Percentiles rank a stretch among this genome's conserved stretches.
Evolutionary conservation across 345 rosid genomes (phyloP).

Genomic region (Turritis glabra): DNA sequence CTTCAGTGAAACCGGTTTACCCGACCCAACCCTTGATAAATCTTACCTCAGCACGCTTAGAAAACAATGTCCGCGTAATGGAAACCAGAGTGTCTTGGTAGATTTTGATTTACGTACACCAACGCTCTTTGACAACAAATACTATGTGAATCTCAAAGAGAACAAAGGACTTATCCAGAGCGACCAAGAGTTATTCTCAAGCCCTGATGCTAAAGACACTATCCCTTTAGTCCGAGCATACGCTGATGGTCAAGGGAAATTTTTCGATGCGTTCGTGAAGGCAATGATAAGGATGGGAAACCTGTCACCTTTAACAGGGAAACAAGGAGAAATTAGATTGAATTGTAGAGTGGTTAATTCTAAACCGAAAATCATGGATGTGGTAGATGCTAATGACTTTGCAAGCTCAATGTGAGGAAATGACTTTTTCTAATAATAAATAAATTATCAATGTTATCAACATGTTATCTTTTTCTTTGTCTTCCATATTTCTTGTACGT

Average conservation of each 20-base stretch:
- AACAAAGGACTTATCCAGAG: conserved; percentile 55
- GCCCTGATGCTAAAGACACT: conserved; percentile 47
- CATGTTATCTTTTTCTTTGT: background rate
- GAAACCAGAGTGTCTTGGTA: conserved; percentile 46
- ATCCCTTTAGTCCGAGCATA: conserved; percentile 47
- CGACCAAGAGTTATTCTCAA: conserved; percentile 60
- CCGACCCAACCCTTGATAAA: conserved; percentile 52
- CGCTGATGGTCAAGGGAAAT: conserved; percentile 34
- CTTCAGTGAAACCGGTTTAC: conserved; percentile 43
- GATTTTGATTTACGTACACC: conserved; percentile 56
- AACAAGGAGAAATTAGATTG: conserved; percentile 55
- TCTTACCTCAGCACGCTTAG: conserved; percentile 44
- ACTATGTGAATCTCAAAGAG: conserved; percentile 54
- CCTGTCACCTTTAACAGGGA: conserved; percentile 53
- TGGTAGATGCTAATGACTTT: conserved; percentile 22
- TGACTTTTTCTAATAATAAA: conserved; percentile 14
- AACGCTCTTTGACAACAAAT: conserved; percentile 59
- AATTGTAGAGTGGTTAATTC: conserved; percentile 48
- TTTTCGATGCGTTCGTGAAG: conserved; percentile 49
- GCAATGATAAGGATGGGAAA: conserved; percentile 77
- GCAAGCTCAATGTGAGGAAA: conserved; percentile 28
- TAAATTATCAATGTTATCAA: background rate
- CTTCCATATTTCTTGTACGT: background rate
- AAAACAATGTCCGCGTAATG: conserved; percentile 50
- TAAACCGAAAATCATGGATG: conserved; percentile 16